Percentiles rank a stretch among this genome's conserved stretches.
Conservation (phyloP, 2,329 filamentous ascomycete species). For the Trichoderma arundinaceum region DNA sequence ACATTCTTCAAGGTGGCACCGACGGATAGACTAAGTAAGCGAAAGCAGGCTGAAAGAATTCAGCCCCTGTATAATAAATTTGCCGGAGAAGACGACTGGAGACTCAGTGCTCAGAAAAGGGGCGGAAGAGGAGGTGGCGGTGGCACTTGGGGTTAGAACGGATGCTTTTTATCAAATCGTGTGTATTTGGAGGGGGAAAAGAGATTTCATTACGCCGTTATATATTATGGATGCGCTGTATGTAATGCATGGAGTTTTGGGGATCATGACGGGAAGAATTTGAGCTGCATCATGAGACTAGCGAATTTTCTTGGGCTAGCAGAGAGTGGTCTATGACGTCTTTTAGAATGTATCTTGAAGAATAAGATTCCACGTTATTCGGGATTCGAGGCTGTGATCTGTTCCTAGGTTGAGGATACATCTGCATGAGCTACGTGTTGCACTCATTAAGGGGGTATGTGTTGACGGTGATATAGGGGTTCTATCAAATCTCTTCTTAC, state of each 20-base stretch:
- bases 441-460: no score
- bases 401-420: no score
- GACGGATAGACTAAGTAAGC: constrained; percentile 83
- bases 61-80: constrained; percentile 95
- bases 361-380: neutral
- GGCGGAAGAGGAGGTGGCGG: constrained; percentile 82
- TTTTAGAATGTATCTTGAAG: constrained; percentile 16
- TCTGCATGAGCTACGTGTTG: no score
- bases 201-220: neutral
- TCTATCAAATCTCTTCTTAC: no score
- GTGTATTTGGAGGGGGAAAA: neutral
- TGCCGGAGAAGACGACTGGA: constrained; percentile 92
- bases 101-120: constrained; percentile 84
- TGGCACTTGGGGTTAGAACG: constrained; percentile 82
- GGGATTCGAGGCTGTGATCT: no score
- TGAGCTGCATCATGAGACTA: neutral
- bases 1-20: constrained; percentile 98
- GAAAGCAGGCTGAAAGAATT: constrained; percentile 92
- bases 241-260: constrained; percentile 20
- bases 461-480: no score
- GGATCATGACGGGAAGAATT: constrained; percentile 1
- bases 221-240: neutral
- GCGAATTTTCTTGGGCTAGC: neutral
- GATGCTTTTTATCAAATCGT: neutral
- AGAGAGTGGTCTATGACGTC: neutral